Conservation (phyloP, 805 yeast genomes). For the Yarrowia divulgata region DNA sequence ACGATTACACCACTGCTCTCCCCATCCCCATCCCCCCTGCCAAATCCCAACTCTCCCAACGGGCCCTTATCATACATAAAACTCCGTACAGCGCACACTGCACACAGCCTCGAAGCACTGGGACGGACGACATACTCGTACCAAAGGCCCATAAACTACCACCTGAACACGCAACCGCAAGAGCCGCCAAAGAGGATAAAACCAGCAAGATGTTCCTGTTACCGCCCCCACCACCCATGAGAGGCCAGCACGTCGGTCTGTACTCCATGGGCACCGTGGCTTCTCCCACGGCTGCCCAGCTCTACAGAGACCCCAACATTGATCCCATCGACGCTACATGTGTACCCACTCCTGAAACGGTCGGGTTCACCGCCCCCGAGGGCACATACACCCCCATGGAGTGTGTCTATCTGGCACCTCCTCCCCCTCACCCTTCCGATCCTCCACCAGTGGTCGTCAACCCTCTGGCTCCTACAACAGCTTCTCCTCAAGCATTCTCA, state of each 20-base stretch:
- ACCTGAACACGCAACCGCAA: not conserved
- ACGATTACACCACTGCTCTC: too few relatives aligned
- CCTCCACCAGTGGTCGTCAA: constrained; percentile 49
- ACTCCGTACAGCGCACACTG: constrained; percentile 12
- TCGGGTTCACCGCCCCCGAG: constrained; percentile 48
- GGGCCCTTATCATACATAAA: constrained; percentile 28
- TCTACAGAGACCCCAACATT: constrained; percentile 32
- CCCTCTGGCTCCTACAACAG: constrained; percentile 51
- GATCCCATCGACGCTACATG: constrained; percentile 19
- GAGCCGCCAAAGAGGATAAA: too few relatives aligned
- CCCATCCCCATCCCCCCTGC: not conserved
- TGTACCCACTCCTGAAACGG: constrained; percentile 19
- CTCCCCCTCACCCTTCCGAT: constrained; percentile 53
- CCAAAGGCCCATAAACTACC: not conserved
- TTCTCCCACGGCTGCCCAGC: constrained; percentile 29
- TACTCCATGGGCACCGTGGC: constrained; percentile 27
- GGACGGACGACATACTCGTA: not conserved
- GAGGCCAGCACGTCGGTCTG: constrained; percentile 18
- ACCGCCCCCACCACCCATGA: constrained; percentile 33
- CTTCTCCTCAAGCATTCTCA: constrained; percentile 46
- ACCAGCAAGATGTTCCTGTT: constrained; percentile 1
- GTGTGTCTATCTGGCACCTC: constrained; percentile 50
- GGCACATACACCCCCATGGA: constrained; percentile 48
- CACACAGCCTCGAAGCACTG: constrained; percentile 20
- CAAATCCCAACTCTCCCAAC: constrained; percentile 9